phyloP scores from a whole-genome alignment of 2,329 filamentous ascomycete species.

The Pseudopyricularia cyperi region DNA sequence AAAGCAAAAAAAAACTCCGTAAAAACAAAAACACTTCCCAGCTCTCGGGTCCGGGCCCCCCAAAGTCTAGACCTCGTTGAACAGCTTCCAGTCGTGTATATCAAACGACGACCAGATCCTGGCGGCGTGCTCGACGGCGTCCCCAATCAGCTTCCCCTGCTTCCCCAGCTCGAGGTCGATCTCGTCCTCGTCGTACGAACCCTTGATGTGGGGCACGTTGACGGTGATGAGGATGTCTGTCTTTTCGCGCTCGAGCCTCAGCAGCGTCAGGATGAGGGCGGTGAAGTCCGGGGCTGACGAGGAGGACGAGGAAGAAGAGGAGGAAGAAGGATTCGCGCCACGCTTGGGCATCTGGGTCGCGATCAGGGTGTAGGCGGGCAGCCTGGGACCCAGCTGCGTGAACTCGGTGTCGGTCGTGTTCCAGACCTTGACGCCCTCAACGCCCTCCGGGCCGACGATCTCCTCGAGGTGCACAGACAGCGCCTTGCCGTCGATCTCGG shows the following conservation, averaged over 20 bases:
- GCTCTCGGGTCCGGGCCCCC: too few species aligned
- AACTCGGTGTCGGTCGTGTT: conserved; percentile 49
- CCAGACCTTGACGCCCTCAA: conserved; percentile 53
- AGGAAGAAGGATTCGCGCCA: too few species aligned
- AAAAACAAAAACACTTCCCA: too few species aligned
- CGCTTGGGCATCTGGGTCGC: conserved; percentile 43
- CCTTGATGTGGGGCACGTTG: conserved; percentile 74
- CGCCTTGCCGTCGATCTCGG: conserved; percentile 56
- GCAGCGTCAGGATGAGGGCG: conserved; percentile 61
- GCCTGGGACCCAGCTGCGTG: conserved; percentile 32
- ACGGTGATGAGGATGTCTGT: conserved; percentile 79
- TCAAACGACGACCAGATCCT: conserved; percentile 61
- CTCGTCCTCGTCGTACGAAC: conserved; percentile 60
- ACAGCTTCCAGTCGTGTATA: conserved; percentile 71
- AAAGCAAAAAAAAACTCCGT: too few species aligned
- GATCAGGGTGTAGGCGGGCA: conserved; percentile 56
- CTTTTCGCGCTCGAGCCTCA: conserved; percentile 60
- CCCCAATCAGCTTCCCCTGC: conserved; percentile 54
- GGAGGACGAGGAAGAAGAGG: conserved; percentile 16
- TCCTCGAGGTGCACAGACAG: conserved; percentile 57
- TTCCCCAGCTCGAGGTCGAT: conserved; percentile 54
- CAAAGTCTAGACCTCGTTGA: conserved; percentile 32
- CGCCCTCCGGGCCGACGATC: conserved; percentile 50
- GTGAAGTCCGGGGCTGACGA: conserved; percentile 47
- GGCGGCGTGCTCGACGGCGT: conserved; percentile 53